phyloP scores from a whole-genome alignment of 2,329 filamentous ascomycete genomes.

The Fusarium bulbicola region DNA sequence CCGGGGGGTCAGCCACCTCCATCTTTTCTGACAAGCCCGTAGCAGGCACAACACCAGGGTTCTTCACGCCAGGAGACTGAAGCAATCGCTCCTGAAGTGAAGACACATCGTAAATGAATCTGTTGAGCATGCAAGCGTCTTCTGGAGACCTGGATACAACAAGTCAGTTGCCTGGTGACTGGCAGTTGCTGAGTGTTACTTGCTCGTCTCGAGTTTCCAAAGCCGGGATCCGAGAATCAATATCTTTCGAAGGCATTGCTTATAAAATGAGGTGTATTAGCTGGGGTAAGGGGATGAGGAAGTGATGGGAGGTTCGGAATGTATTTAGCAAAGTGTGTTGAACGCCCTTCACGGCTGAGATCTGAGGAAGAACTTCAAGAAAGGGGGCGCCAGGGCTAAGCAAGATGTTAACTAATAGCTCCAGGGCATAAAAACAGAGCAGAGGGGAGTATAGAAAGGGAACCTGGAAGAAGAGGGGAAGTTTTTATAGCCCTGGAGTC shows the following conservation, averaged over 20 bases:
- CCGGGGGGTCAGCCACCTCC: no score
- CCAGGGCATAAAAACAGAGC: neutral
- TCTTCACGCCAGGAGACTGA: rapidly evolving
- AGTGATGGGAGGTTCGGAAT: neutral
- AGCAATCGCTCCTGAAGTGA: slow-evolving; percentile 21
- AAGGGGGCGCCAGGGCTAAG: neutral
- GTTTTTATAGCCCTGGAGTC: neutral
- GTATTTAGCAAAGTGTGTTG: no score
- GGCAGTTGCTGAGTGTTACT: neutral
- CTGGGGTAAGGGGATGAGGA: rapidly evolving
- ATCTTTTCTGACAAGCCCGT: neutral
- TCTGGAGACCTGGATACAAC: neutral
- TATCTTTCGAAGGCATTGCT: neutral
- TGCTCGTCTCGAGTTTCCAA: neutral
- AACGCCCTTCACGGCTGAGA: neutral
- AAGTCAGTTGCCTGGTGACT: neutral
- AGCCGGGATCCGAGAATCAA: rapidly evolving
- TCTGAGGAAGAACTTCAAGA: no score
- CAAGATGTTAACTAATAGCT: neutral
- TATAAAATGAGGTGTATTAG: rapidly evolving
- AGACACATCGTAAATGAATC: slow-evolving; percentile 18
- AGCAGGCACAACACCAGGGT: rapidly evolving
- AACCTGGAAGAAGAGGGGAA: neutral
- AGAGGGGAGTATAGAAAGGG: no score
- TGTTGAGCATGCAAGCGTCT: neutral